Base-by-base conservation (phyloP, 495 filamentous ascomycete species). In the Talaromyces wortmannii region DNA sequence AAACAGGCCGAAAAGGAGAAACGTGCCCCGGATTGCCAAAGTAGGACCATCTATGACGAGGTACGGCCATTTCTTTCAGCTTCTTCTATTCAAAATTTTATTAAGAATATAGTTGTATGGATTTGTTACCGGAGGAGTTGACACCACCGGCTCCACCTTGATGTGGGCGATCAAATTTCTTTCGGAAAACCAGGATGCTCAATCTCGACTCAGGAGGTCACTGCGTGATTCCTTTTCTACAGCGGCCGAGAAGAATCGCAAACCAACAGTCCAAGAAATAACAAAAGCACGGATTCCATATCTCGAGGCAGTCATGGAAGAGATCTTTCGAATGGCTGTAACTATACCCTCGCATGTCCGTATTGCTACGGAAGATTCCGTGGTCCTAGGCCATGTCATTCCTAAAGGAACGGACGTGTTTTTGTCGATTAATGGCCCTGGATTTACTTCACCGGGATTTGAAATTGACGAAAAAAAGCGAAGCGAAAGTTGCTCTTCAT, bases 241-340 rank as follows among this genome's bases (percentile, higher is more conserved):
- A 29, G 66, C 57, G 5, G 5, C 36, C 8, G 13, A 40, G 13
- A 13, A 40, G 13, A n/a, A 42, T 23, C 53, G 30, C 12, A 54
- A 63, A 23, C 67, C 68, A 0, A 53, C 59, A 0, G 61, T 61
- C 10, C 7, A 45, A 12, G 61, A 68, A n/a, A 63, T 75, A n/a
- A 49, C 65, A 13, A 53, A 50, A 11, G 60, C 63, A 5, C 44
- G 60, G 4, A 45, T 70, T 13, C 71, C 67, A 0, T 75, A 70
- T 51, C 58, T 77, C 3, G 65, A 74, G 31, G 73, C 70, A 6
- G 56, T 65, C 2, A 52, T 72, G 16, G 71, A 74, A 43, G 73
- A 77, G 48, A 62, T 57, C 7, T 48, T 71, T 1, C 73, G 73
- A 8, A 50, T 31, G 31, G 45, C 54, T 42, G 44, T 45, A 2